Conservation (phyloP, 2,329 filamentous ascomycete genomes). For the Beauveria sp. region DNA sequence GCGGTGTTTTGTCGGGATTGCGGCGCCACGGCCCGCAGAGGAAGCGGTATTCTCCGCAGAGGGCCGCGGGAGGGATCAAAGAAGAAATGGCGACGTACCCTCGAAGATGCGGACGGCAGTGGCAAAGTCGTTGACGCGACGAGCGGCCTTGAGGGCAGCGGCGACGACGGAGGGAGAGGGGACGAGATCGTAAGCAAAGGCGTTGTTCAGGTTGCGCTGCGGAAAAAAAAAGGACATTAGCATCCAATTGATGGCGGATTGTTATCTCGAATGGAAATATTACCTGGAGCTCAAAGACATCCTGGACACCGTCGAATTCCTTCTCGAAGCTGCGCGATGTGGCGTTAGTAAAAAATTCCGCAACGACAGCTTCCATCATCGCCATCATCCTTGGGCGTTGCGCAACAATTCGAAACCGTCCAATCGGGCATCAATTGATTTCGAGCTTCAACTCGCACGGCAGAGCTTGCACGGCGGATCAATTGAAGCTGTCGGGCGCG, state of each 20-base stretch:
- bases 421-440: background rate
- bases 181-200: constrained; percentile 99
- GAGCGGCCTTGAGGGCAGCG: constrained; percentile 86
- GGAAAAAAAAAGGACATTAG: background rate
- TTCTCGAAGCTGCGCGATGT: constrained; percentile 77
- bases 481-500: background rate
- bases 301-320: constrained; percentile 95
- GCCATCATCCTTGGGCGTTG: background rate
- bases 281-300: constrained; percentile 99
- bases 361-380: constrained; percentile 18
- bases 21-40: too few relatives aligned
- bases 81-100: constrained; percentile 50
- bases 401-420: background rate
- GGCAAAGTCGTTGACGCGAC: constrained; percentile 96
- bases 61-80: background rate
- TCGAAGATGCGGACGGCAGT: constrained; percentile 98
- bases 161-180: constrained; percentile 85
- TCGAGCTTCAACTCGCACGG: background rate
- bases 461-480: background rate
- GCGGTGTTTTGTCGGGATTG: background rate
- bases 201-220: constrained; percentile 94
- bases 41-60: too few relatives aligned
- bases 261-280: constrained; percentile 21
- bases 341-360: constrained; percentile 7
- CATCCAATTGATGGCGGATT: background rate